Base-by-base conservation (phyloP, 83 land plant species). In the Larix sibirica region DNA sequence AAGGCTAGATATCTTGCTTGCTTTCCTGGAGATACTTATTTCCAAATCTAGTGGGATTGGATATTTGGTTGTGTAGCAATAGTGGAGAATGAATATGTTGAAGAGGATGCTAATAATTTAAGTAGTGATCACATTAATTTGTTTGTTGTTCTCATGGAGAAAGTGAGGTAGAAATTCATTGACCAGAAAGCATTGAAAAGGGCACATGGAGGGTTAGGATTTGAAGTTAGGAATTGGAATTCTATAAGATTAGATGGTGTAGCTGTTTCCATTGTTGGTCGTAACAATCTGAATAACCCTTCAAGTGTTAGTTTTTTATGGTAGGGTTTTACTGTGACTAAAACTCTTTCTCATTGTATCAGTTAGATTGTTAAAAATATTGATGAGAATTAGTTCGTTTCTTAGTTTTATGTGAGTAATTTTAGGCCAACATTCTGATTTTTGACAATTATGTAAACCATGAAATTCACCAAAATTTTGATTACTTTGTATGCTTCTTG, bases 1-100 rank as follows among this genome's bases (percentile, higher is more conserved):
- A 67, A 90, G 89, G 77, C 36, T 96, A 9, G 97, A 98, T 79
- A 88, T 98, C 2, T 84, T 98, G 79, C 90, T 98, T 71, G 82
- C 89, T 24, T 89, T 98, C 81, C 79, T 96, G 68, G 93, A 92
- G 73, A 88, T 78, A 88, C 90, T 28, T 76, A 60, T 61, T 96
- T 96, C 61, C 44, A 47, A 81, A 87, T 85, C 6, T 91, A 93
- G 74, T 98, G 99, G 99, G 62, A 62, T 83, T 71, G 80, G 59
- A 85, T 92, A 54, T 81, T 98, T 62, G 63, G 87, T 68, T 86
- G 90, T 90, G 82, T 83, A 66, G 82, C 83, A 42, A 77, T 81
- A 17, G 24, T 71, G 60, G 87, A 79, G 59, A 47, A 80, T 17
- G 69, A 42, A 23, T 60, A 79, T 77, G 85, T 66, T 50, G 80